Base-by-base conservation (phyloP, 805 yeast species). In the Ogataea methanolica region DNA sequence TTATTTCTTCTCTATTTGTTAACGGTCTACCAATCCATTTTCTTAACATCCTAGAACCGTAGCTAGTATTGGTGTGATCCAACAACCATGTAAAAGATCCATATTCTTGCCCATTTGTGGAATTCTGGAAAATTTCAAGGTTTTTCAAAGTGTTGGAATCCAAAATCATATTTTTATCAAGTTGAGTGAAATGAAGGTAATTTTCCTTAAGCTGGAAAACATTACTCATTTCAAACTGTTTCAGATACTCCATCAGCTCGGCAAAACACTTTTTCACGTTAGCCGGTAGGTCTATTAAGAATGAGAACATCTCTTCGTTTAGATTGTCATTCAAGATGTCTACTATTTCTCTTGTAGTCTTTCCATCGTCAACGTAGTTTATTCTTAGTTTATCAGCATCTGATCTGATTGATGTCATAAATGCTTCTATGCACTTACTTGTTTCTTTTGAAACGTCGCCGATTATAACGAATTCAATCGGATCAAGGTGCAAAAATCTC, bases 81-180 rank as follows among this genome's bases (percentile, higher is more conserved):
- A 94, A 56, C 2, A 88, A 69, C 90, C 95, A 88, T 15, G 87
- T 62, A 14, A 92, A 67, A 0, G 96, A 80, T 0, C 97, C 98
- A 33, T 72, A 66, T 8, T 70, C 70, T 5, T 73, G 67, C 12
- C 68, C 62, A 51, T 81, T 81, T 0, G 94, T 80, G 4, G 74
- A 67, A 56, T 88, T 88, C 19, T 70, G 69, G 57, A 87, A 88
- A 1, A 94, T 76, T 58, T 94, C 97, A 19, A 94, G 67, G 39
- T 86, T 81, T 33, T 75, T 73, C 5, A 94, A 55, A 0, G 96
- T 82, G 56, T 78, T 81, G 1, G 84, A 77, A 46, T 85, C 83
- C 31, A 85, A 60, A 14, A 82, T 64, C 70, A 81, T 69, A 76
- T 78, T 79, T 42, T 71, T 73, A 14, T 71, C 60, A 1, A 72